These are phyloP conservation scores for Pterulicium gracile DNA, from an alignment of 1,284 basidiomycete genomes.

Conservation along the genomic window DNA sequence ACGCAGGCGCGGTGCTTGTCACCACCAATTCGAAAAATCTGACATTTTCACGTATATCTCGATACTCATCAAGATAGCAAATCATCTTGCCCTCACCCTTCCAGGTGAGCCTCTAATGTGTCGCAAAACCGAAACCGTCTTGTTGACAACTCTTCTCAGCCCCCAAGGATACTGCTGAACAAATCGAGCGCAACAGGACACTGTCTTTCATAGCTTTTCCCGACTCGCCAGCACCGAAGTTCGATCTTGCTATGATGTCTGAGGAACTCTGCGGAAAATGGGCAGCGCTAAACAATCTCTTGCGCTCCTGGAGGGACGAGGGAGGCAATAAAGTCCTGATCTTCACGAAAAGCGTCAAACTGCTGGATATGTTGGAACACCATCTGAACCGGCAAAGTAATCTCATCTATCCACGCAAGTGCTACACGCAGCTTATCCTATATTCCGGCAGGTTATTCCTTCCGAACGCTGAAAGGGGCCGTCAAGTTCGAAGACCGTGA, in stretches of 20 bases:
- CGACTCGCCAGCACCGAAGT: constrained; percentile 42
- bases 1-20: constrained; percentile 37
- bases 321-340: constrained; percentile 68
- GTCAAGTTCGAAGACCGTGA: constrained; percentile 53
- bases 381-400: constrained; percentile 48
- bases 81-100: constrained; percentile 74
- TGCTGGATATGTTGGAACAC: constrained; percentile 70
- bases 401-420: no score
- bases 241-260: constrained; percentile 47
- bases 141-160: constrained; percentile 23
- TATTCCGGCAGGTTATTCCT: constrained; percentile 41
- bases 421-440: no score
- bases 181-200: constrained; percentile 51
- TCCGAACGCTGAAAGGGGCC: constrained; percentile 65
- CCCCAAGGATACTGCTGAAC: constrained; percentile 51
- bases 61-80: constrained; percentile 74
- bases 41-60: constrained; percentile 69
- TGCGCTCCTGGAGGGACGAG: constrained; percentile 57
- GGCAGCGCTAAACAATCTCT: constrained; percentile 54
- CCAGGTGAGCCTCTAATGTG: constrained; percentile 41
- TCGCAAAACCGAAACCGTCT: neutral
- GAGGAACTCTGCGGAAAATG: constrained; percentile 77
- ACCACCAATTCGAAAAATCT: constrained; percentile 45
- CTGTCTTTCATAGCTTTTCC: constrained; percentile 48
- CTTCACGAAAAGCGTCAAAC: constrained; percentile 79